Base-by-base conservation (phyloP, 768 basidiomycete species). In the Podaxis sp. region DNA sequence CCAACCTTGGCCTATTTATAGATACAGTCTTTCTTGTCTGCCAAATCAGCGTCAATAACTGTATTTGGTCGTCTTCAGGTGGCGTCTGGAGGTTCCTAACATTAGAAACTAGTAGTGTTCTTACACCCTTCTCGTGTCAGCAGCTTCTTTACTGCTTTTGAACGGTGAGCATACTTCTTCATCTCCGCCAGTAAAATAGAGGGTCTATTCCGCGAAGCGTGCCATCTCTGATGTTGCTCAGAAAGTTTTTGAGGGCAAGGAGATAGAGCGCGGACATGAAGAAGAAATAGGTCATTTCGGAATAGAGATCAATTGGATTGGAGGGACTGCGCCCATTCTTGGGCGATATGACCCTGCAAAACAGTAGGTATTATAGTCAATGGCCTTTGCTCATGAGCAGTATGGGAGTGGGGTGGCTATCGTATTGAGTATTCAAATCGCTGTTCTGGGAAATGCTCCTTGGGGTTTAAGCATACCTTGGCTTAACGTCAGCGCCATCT, bases 391-490 rank as follows among this genome's bases (percentile, higher is more conserved):
- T 23, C 4, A 25, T 25, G 25, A 21, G 21, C 40, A 23, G 14
- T 48, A 48, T 6, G 47, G 9, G 47, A 21, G 40, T 14, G 9
- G 21, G 21, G 13, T 23, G 47, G 18, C 14, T 48, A 38, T 44
- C 27, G 28, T 21, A 25, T 40, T 38, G 54, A 36, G 52, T 11
- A 47, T n/a, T 46, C 21, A 25, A 32, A 55, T 50, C 44, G 28
- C 59, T 48, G 52, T 55, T 61, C 59, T 61, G 32, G 52, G 59
- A 21, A 14, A 37, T 25, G n/a, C 44, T 47, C 51, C 51, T 61
- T 47, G 42, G 59, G 52, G 35, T 7, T 35, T 38, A 37, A 55
- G 59, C 36, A 37, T 52, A 60, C 13, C 51, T 60, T 53, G 59
- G 50, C 51, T 53, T 53, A 51, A 53, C 59, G 59, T 46, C 52